Evolutionary conservation across 2,329 filamentous ascomycete species (phyloP), one percentile per base, ranked within the genome.

Genomic region (Podosphaera leucotricha): DNA sequence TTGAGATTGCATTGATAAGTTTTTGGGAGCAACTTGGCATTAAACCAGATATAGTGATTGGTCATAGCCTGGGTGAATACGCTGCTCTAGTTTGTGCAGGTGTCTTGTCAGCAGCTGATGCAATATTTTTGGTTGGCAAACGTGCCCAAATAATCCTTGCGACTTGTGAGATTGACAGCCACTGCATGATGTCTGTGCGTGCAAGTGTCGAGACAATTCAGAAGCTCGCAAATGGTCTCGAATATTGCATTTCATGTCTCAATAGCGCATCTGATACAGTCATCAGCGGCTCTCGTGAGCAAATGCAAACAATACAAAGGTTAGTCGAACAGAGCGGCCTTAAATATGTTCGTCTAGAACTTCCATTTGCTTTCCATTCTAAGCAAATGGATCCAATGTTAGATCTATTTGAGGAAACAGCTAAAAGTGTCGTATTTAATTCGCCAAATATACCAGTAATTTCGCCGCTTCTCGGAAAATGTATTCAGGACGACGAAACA

Each of bases 221-320:
- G 38, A 65, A 72, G 21, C 63, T 67, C 4, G 30, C 38, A 3
- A n/a, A 37, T 26, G 33, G 30, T 3, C n/a, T 41, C 35, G 20
- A 18, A 18, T 41, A 35, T n/a, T 24, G 59, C 4, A 56, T 67
- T 44, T 77, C 82, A 15, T 90, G 83, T 62, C 70, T 84, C 57
- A 92, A 92, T 52, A 74, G 77, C 0, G 75, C 77, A 0, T 66
- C 72, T 43, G 80, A 84, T 56, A 85, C 76, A 8, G 83, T 90
- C 1, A 64, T 90, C n/a, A 72, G 71, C 48, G 62, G 71, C 15
- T 66, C 67, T 22, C 62, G 64, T 37, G 66, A 68, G 26, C 62
- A 71, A 24, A 68, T 79, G 36, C 64, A 67, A 37, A 62, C 62
- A 3, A 62, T 75, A 15, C 65, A 68, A 7, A 47, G 53, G 35